Base-by-base conservation (phyloP, 306 rosid genomes). In the Nissolia schottii region DNA sequence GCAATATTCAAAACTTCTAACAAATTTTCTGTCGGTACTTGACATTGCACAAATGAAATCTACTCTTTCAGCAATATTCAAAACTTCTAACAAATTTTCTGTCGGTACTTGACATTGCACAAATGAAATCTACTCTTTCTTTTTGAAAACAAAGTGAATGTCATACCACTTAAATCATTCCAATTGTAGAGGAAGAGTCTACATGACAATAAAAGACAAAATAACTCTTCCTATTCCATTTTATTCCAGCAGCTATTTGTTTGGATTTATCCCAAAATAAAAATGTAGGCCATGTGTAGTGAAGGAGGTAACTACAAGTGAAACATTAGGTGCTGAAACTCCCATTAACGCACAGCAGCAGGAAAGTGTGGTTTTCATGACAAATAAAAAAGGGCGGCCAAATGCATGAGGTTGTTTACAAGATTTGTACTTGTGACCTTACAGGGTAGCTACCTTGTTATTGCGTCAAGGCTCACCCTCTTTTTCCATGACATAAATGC, bases 71-170 rank as follows among this genome's bases (percentile, higher is more conserved):
- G 51, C 13, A 10, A 38, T 25, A 50, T 10, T 57, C 23, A 37
- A 60, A 50, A 49, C 15, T 37, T 81, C 16, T 43, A 64, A 69
- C 3, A 3, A 56, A 20, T 11, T 7, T 24, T 54, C 27, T 37
- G 3, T 55, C 37, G 45, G 51, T 31, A 37, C 27, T 28, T 23
- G 29, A 63, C 35, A 78, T 19, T 43, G 23, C 22, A 78, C 61
- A 64, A 43, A 55, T 27, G 43, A 64, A 22, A 28, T 22, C 53
- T 51, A 40, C 5, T 60, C 24, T 29, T 63, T 63, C 62, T 11
- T 55, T 69, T 20, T 29, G n/a, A 35, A 70, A 60, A 38, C 77
- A 49, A 13, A 59, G 11, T 25, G 48, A 54, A 54, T 57, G 62
- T 27, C 24, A 32, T 14, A 41, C 71, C 38, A 28, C 38, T 38